Evolutionary conservation across 2,329 filamentous ascomycete species (phyloP).

Genomic region (Emmonsia crescens): DNA sequence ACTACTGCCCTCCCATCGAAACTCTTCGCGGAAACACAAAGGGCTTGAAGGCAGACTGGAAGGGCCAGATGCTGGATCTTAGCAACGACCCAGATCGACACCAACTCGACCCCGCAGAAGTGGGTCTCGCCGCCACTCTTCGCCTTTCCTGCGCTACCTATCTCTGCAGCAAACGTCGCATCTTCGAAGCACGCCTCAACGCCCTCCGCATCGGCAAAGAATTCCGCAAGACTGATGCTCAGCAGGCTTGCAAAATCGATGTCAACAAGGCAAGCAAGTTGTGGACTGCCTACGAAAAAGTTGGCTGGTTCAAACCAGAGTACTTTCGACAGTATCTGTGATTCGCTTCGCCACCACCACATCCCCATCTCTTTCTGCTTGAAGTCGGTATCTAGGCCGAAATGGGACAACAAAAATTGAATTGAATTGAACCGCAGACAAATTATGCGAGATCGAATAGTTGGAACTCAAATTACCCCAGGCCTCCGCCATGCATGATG

Average conservation of each 20-base stretch:
- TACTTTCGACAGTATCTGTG: slow-evolving; percentile 38
- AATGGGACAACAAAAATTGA: background rate
- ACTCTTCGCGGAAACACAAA: slow-evolving; percentile 58
- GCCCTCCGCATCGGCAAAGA: slow-evolving; percentile 60
- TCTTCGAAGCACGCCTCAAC: slow-evolving; percentile 68
- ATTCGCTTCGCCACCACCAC: slow-evolving; percentile 2
- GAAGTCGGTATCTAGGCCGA: no score
- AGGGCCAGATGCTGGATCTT: slow-evolving; percentile 67
- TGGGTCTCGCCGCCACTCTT: slow-evolving; percentile 64
- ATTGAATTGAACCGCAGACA: background rate
- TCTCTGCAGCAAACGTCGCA: slow-evolving; percentile 81
- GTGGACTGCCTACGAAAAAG: slow-evolving; percentile 78
- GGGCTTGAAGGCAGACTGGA: slow-evolving; percentile 76
- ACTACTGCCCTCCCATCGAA: slow-evolving; percentile 60
- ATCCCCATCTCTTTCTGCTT: background rate
- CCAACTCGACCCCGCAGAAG: slow-evolving; percentile 67
- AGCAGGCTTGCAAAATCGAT: slow-evolving; percentile 95
- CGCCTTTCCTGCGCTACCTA: slow-evolving; percentile 81
- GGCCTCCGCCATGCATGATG: background rate
- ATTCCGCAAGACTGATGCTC: slow-evolving; percentile 89
- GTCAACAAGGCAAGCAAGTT: slow-evolving; percentile 95
- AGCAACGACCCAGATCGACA: slow-evolving; percentile 57
- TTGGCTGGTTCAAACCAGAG: slow-evolving; percentile 63
- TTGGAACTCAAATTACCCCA: background rate
- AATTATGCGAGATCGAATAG: background rate